Evolutionary conservation across 2,329 filamentous ascomycete species (phyloP).

Genomic region (Domatiomyces globalis): DNA sequence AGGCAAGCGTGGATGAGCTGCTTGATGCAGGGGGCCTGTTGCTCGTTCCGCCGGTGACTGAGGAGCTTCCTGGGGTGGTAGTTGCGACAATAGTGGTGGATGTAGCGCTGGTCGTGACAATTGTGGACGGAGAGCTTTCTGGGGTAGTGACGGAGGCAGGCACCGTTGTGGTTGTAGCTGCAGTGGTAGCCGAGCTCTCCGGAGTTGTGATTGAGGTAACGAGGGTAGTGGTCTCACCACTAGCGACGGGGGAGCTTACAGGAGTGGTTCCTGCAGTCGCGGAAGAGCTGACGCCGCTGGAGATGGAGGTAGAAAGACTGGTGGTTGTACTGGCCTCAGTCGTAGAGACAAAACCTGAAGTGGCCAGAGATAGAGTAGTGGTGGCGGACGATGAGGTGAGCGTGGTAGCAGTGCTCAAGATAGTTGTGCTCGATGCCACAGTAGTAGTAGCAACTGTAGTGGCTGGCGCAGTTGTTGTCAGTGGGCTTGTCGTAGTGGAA

Average conservation of each 20-base stretch:
- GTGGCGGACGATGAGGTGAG: conserved; percentile 2
- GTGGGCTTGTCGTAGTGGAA: conserved; percentile 25
- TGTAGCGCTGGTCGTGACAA: background rate
- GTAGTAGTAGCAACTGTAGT: conserved; percentile 23
- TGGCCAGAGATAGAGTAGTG: conserved; percentile 1
- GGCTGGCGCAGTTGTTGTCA: conserved; percentile 27
- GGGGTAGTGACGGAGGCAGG: conserved; percentile 1
- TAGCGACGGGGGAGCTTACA: background rate
- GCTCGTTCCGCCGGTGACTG: no score
- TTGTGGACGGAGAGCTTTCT: background rate
- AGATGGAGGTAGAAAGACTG: background rate
- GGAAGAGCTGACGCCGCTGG: conserved; percentile 5
- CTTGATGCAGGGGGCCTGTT: background rate
- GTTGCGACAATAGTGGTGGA: conserved; percentile 1
- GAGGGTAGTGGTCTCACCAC: background rate
- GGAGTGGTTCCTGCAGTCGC: conserved; percentile 1
- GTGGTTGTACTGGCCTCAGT: conserved; percentile 5
- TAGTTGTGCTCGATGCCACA: background rate
- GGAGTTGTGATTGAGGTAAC: background rate
- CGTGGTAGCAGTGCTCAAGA: conserved; percentile 1
- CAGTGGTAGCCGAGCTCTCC: background rate
- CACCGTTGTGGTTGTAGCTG: background rate
- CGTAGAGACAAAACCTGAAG: background rate
- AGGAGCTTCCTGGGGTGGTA: conserved; percentile 1
- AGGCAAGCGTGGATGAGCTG: conserved; percentile 1